phyloP scores from a whole-genome alignment of 2,329 filamentous ascomycete species.

The Aphanocladium album region DNA sequence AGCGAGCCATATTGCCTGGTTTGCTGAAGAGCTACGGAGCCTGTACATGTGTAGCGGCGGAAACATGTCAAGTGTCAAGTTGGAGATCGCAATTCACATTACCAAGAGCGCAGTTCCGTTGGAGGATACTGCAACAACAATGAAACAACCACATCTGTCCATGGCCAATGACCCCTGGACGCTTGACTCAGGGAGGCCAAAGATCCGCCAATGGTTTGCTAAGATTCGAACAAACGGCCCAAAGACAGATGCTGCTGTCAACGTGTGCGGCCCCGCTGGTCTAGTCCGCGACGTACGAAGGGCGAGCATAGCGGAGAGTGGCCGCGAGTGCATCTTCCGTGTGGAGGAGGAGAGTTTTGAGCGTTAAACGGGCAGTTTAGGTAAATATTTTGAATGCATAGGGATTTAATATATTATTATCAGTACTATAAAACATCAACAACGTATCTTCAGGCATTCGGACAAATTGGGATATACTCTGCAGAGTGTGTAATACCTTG shows the following conservation, averaged over 20 bases:
- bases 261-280: constrained; percentile 14
- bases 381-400: background rate
- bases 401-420: too few relatives aligned
- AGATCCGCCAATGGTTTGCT: constrained; percentile 13
- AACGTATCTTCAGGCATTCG: too few relatives aligned
- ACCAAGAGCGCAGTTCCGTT: background rate
- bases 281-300: constrained; percentile 13
- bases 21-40: constrained; percentile 14
- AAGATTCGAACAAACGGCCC: background rate
- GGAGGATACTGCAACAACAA: background rate
- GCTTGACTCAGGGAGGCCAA: constrained; percentile 13
- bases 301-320: constrained; percentile 14
- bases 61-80: background rate
- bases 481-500: too few relatives aligned
- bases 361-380: constrained; percentile 4
- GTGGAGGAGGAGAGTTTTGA: constrained; percentile 20
- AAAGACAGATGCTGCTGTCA: constrained; percentile 14
- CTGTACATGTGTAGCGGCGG: background rate
- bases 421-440: too few relatives aligned
- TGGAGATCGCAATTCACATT: constrained; percentile 14
- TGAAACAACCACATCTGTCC: background rate
- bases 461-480: too few relatives aligned
- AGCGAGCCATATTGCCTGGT: constrained; percentile 15
- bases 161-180: constrained; percentile 1
- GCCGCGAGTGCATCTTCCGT: constrained; percentile 10